phyloP scores from a whole-genome alignment of 2,329 filamentous ascomycete genomes.

The Canariomyces notabilis region DNA sequence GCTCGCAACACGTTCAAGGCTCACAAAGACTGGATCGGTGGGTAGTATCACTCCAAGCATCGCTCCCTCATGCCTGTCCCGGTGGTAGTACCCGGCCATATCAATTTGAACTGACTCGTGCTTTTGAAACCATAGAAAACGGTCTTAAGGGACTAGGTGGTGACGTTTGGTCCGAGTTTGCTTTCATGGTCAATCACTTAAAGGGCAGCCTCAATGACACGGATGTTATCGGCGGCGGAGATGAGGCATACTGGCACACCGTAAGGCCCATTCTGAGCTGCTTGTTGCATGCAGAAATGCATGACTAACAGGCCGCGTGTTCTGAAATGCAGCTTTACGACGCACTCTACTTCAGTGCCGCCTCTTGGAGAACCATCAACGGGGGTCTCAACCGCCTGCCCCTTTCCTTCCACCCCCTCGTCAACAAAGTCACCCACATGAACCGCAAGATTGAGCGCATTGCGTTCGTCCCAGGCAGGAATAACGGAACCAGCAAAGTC shows the following conservation, averaged over 20 bases:
- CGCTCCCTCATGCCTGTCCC: no score
- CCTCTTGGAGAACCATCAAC: conserved; percentile 61
- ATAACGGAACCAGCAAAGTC: conserved; percentile 49
- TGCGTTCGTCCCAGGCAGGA: conserved; percentile 43
- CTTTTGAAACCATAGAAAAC: conserved; percentile 15
- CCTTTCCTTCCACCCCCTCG: conserved; percentile 55
- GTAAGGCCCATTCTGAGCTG: no score
- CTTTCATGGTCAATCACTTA: conserved; percentile 56
- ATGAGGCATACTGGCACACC: conserved; percentile 42
- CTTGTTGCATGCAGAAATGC: no score
- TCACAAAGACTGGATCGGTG: conserved; percentile 35
- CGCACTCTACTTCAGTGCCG: conserved; percentile 54
- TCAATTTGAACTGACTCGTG: not conserved
- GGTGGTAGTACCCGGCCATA: no score
- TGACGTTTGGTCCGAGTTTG: conserved; percentile 59
- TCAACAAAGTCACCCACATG: conserved; percentile 52
- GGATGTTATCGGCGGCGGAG: conserved; percentile 42
- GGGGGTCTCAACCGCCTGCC: conserved; percentile 53
- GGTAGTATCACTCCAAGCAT: conserved; percentile 15
- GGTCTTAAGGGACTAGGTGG: conserved; percentile 42
- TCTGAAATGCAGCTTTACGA: conserved; percentile 42
- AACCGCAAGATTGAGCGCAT: conserved; percentile 54
- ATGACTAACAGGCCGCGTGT: no score
- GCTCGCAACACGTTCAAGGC: conserved; percentile 42
- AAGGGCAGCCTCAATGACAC: conserved; percentile 49